These are phyloP conservation scores for Aspergillus terreus DNA, from an alignment of 2,329 filamentous ascomycete species.

Conservation along the genomic window DNA sequence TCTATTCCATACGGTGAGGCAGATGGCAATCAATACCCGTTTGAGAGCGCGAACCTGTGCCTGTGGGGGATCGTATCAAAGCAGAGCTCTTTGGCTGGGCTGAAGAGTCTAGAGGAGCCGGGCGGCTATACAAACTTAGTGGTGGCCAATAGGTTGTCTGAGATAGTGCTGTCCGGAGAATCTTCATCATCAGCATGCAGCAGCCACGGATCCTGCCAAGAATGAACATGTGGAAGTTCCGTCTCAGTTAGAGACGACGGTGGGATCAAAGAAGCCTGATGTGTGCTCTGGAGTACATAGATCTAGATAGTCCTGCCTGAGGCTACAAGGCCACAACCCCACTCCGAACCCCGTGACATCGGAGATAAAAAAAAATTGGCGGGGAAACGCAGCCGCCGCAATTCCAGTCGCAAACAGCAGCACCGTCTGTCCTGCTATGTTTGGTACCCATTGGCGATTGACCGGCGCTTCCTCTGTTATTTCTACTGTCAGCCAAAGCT, in stretches of 20 bases:
- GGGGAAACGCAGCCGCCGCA: slow-evolving; percentile 16
- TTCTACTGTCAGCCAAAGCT: not conserved
- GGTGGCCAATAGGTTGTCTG: not conserved
- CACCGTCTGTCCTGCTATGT: slow-evolving; percentile 1
- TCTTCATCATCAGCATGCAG: not conserved
- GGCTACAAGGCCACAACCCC: not conserved
- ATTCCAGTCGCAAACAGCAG: slow-evolving; percentile 1
- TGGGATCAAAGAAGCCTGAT: too few relatives aligned
- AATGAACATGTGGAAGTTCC: too few relatives aligned
- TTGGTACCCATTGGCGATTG: slow-evolving; percentile 1
- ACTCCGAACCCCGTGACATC: slow-evolving; percentile 10
- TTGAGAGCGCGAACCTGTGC: not conserved
- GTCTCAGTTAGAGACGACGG: too few relatives aligned
- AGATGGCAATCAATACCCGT: not conserved
- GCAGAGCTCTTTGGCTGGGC: not conserved
- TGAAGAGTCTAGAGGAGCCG: not conserved
- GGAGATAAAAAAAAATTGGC: slow-evolving; percentile 22
- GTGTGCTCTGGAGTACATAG: not conserved
- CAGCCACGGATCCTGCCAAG: not conserved
- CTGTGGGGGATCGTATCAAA: not conserved
- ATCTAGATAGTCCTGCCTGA: not conserved
- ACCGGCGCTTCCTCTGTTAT: not conserved
- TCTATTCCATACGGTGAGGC: not conserved
- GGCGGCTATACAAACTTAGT: not conserved
- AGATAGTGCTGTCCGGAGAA: not conserved